Base-by-base conservation (phyloP, 805 yeast genomes). In the Starmerella bacillaris region DNA sequence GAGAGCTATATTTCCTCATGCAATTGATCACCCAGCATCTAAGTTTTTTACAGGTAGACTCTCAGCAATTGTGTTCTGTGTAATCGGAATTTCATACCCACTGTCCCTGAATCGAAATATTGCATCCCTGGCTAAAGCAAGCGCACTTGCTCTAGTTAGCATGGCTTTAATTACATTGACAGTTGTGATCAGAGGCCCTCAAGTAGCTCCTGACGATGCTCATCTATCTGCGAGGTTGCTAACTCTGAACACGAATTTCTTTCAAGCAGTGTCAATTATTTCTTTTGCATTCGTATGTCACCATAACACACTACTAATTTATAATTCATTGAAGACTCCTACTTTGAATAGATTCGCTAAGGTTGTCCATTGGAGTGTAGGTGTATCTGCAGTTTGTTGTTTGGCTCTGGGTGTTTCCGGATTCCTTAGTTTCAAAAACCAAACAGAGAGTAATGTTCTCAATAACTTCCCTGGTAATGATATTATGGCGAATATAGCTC, bases 241-340 rank as follows among this genome's bases (percentile, higher is more conserved):
- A 49, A 59, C 79, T 4, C 50, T 80, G 33, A 74, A 74, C 42
- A 54, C 64, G 9, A 71, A 72, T 28, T 58, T 84, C 3, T 80
- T 84, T 51, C 93, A 84, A 55, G 94, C 94, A 2, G 72, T 84
- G 19, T 75, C 89, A n/a, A 93, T 84, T 33, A 80, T 84, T 21
- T 82, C 94, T 1, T 84, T 84, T 59, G 96, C 96, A 2, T 65
- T 86, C 44, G 95, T 84, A 3, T 84, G 96, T 51, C 96, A 84
- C 51, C 96, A 84, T 54, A 84, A 84, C 53, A 82, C 95, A 0
- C 70, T 86, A 20, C 77, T 84, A 49, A 86, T 84, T 30, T 84
- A 74, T 59, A 80, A 79, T 51, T 80, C 94, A 0, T 65, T 86
- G 50, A 68, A 67, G 43, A 68, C 68, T 16, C 86, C 93, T 4